Evolutionary conservation across 176 grass and related monocot genomes (phyloP).

Genomic region (Rhynchospora breviuscula): DNA sequence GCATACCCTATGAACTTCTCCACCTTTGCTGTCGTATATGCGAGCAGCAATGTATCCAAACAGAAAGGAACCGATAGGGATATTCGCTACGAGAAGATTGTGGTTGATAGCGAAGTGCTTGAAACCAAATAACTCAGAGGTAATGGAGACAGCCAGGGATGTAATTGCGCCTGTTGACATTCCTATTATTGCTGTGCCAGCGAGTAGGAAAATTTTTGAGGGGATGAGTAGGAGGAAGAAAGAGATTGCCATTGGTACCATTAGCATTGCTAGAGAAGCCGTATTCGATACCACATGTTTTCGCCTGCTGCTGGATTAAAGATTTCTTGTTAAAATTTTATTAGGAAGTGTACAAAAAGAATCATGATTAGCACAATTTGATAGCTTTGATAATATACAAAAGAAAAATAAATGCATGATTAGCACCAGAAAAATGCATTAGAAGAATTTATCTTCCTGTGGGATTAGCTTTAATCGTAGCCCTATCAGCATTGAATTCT

Average conservation of each 20-base stretch:
- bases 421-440: no score
- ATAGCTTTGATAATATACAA: background rate
- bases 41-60: background rate
- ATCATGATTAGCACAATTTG: background rate
- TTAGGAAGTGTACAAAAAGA: background rate
- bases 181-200: background rate
- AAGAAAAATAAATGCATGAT: no score
- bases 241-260: slow-evolving; percentile 5
- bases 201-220: background rate
- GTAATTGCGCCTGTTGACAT: slow-evolving; percentile 7
- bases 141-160: slow-evolving; percentile 11
- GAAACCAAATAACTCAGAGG: slow-evolving; percentile 12
- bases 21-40: background rate
- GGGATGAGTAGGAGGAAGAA: slow-evolving; percentile 19
- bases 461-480: no score
- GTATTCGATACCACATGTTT: background rate
- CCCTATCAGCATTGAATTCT: no score
- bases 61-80: background rate
- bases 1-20: background rate
- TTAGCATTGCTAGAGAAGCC: slow-evolving; percentile 5
- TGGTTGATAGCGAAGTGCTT: slow-evolving; percentile 7
- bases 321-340: background rate
- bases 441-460: no score
- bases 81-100: slow-evolving; percentile 4
- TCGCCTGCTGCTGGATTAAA: background rate